These are phyloP conservation scores for Gossypium australe DNA, from an alignment of 345 rosid genomes.

Conservation along the genomic window DNA sequence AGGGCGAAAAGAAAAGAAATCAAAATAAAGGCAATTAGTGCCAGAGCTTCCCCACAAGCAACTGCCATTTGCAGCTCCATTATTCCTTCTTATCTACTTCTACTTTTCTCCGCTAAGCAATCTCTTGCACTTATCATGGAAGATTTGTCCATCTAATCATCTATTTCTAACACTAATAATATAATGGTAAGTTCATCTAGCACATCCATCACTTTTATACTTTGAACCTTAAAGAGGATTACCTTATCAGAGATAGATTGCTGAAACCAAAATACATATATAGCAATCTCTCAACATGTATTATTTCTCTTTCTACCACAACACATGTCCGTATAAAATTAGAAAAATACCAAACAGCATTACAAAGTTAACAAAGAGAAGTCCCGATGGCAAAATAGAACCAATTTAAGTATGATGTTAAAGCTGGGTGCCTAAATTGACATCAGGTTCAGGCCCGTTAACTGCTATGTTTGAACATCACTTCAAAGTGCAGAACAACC, in stretches of 20 bases:
- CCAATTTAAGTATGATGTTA: too few species aligned
- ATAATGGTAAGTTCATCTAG: background rate
- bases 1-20: background rate
- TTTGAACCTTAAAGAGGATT: background rate
- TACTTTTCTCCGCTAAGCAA: background rate
- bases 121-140: background rate
- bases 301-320: background rate
- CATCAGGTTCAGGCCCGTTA: too few species aligned
- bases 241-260: background rate
- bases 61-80: background rate
- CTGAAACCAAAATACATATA: background rate
- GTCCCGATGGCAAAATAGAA: too few species aligned
- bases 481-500: too few species aligned
- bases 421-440: too few species aligned
- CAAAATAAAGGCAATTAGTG: background rate
- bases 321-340: background rate
- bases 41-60: background rate
- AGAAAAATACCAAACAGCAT: background rate
- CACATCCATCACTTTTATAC: background rate
- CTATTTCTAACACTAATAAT: background rate
- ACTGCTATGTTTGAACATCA: too few species aligned
- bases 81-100: constrained; percentile 3
- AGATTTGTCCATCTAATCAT: background rate
- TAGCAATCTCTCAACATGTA: background rate
- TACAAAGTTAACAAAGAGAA: background rate